Conservation (phyloP, 2,329 filamentous ascomycete species). For the Pseudocercospora crystallina region DNA sequence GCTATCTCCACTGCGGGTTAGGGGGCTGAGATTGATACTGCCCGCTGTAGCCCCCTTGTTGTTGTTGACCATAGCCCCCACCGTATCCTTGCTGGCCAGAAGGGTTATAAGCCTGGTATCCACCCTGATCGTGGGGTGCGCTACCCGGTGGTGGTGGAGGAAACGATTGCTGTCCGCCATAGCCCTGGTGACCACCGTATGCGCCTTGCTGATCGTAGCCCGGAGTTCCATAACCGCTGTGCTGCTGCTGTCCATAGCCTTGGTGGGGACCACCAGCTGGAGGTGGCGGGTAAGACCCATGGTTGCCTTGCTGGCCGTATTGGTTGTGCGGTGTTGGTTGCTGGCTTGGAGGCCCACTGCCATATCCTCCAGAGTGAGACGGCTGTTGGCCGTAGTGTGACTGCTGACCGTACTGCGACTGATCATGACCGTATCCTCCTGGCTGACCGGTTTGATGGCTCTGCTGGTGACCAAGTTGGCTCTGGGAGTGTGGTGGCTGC, state of each 20-base stretch:
- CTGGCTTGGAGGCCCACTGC: slow-evolving; percentile 16
- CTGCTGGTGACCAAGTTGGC: slow-evolving; percentile 14
- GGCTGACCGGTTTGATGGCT: too few relatives aligned
- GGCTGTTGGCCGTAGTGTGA: slow-evolving; percentile 21
- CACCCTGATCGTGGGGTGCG: slow-evolving; percentile 23
- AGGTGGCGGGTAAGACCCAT: slow-evolving; percentile 15
- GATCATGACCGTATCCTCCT: slow-evolving; percentile 23
- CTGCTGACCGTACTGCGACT: slow-evolving; percentile 28
- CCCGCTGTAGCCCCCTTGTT: slow-evolving; percentile 24
- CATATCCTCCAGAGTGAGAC: slow-evolving; percentile 14
- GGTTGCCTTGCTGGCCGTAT: slow-evolving; percentile 18
- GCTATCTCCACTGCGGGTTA: slow-evolving; percentile 30
- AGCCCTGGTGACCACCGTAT: slow-evolving; percentile 17
- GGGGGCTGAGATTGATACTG: slow-evolving; percentile 25
- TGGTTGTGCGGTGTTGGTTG: slow-evolving; percentile 20
- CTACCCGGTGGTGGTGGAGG: slow-evolving; percentile 15
- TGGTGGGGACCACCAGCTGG: neutral
- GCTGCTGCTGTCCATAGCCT: neutral
- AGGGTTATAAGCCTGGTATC: slow-evolving; percentile 21
- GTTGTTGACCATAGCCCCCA: slow-evolving; percentile 19
- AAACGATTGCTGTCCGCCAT: slow-evolving; percentile 21
- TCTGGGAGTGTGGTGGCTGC: slow-evolving; percentile 16
- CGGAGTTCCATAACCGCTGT: slow-evolving; percentile 10
- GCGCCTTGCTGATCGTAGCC: slow-evolving; percentile 13
- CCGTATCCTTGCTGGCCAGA: slow-evolving; percentile 21